Conservation (phyloP, 2,329 filamentous ascomycete species). For the Zalaria sp. region DNA sequence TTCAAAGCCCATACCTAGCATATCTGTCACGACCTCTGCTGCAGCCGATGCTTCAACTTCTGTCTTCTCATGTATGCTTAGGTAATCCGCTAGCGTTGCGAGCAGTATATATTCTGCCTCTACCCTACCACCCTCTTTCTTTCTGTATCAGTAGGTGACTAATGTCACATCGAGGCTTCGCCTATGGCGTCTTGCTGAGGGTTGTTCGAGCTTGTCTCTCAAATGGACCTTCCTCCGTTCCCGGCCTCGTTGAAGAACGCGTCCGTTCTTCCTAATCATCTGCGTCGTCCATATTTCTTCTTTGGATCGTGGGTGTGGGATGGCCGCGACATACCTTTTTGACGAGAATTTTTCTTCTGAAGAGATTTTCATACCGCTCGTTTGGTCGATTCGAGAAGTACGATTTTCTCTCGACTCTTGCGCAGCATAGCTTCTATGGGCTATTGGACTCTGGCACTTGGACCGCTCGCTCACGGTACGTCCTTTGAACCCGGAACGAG, state of each 20-base stretch:
- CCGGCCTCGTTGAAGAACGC: slow-evolving; percentile 26
- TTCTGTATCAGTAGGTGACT: slow-evolving; percentile 10
- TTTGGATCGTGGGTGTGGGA: slow-evolving; percentile 29
- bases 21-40: too few species aligned
- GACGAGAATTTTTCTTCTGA: not conserved
- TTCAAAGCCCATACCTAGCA: too few species aligned
- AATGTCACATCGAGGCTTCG: slow-evolving; percentile 21
- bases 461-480: too few species aligned
- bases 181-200: slow-evolving; percentile 28
- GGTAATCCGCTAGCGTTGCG: too few species aligned
- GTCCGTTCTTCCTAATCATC: slow-evolving; percentile 27
- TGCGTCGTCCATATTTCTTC: slow-evolving; percentile 14
- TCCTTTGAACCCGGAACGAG: too few species aligned
- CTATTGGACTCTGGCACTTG: too few species aligned
- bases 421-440: too few species aligned
- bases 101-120: slow-evolving; percentile 2
- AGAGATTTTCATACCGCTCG: not conserved
- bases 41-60: too few species aligned
- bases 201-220: slow-evolving; percentile 13
- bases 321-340: slow-evolving; percentile 18
- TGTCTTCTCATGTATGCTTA: too few species aligned
- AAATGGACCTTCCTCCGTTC: slow-evolving; percentile 28
- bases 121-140: slow-evolving; percentile 5
- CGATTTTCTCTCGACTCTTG: too few species aligned
- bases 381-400: not conserved